Percentiles rank a stretch among this genome's conserved stretches.
Evolutionary conservation across 176 grass and related monocot species (phyloP).

Genomic region (Lolium perenne): DNA sequence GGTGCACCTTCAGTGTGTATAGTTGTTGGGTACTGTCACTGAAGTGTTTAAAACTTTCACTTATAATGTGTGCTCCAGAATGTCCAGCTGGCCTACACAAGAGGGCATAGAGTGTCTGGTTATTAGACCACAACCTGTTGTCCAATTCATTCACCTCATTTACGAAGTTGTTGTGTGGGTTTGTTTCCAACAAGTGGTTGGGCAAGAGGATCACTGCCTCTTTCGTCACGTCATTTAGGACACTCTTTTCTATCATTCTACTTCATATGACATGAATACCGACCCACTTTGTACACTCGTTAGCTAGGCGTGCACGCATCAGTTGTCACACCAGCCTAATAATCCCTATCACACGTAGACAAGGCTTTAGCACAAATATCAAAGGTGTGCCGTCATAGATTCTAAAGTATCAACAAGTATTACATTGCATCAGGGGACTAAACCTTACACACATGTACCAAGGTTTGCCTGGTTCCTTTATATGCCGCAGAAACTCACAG

Average conservation of each 20-base stretch:
- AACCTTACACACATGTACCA: conserved; percentile 15
- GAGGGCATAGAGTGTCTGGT: not conserved
- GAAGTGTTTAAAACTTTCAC: not conserved
- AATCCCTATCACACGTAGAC: not conserved
- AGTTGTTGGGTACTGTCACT: not conserved
- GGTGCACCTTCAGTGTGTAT: not conserved
- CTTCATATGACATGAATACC: not conserved
- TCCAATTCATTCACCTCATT: not conserved
- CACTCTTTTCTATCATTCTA: not conserved
- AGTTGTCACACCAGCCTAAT: not conserved
- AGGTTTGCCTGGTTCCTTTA: conserved; percentile 19
- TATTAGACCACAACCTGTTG: not conserved
- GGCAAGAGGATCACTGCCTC: not conserved
- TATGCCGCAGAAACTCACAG: conserved; percentile 7
- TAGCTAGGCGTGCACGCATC: not conserved
- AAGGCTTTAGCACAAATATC: conserved; percentile 20
- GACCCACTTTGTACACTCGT: not conserved
- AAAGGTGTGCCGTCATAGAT: not conserved
- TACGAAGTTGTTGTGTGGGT: not conserved
- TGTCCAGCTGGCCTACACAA: not conserved
- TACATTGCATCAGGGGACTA: not conserved
- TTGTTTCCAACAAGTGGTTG: not conserved
- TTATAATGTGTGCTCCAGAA: not conserved
- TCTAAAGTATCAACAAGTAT: not conserved
- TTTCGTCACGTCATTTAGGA: not conserved